Evolutionary conservation across 352 stramenopile genomes (phyloP).

Genomic region (Globisporangium polare): DNA sequence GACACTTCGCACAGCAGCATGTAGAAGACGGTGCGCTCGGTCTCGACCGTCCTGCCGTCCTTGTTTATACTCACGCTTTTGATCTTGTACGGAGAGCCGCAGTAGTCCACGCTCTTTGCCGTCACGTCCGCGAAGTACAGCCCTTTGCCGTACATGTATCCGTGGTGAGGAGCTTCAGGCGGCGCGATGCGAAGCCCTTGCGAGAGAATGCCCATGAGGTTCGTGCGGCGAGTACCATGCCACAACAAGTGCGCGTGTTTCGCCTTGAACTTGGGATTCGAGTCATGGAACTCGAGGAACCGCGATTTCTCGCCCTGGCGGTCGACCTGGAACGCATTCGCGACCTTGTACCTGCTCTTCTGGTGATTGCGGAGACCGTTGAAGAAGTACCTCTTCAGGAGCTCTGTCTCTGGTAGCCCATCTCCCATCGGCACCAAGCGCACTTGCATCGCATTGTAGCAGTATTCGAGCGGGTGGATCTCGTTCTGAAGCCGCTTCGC

Average conservation of each 20-base stretch:
- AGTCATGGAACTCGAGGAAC: slow-evolving; percentile 37
- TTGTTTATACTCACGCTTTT: slow-evolving; percentile 22
- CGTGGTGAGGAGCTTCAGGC: slow-evolving; percentile 74
- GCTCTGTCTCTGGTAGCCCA: slow-evolving; percentile 32
- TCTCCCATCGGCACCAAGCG: slow-evolving; percentile 30
- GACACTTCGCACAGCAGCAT: slow-evolving; percentile 74
- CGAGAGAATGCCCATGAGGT: slow-evolving; percentile 83
- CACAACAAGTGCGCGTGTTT: slow-evolving; percentile 67
- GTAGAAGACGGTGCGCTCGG: slow-evolving; percentile 54
- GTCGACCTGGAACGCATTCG: slow-evolving; percentile 64
- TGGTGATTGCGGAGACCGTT: slow-evolving; percentile 30
- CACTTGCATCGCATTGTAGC: slow-evolving; percentile 71
- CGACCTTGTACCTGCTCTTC: slow-evolving; percentile 39
- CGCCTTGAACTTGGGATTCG: slow-evolving; percentile 29
- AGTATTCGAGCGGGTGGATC: slow-evolving; percentile 74
- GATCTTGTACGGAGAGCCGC: slow-evolving; percentile 49
- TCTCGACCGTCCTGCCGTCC: slow-evolving; percentile 34
- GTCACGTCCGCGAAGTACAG: slow-evolving; percentile 84
- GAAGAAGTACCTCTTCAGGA: slow-evolving; percentile 67
- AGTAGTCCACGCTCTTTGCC: slow-evolving; percentile 78
- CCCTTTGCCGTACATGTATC: slow-evolving; percentile 83
- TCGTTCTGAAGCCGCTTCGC: slow-evolving; percentile 37
- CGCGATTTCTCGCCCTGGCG: slow-evolving; percentile 51
- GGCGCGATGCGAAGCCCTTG: slow-evolving; percentile 84
- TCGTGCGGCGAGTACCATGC: slow-evolving; percentile 82